Conservation (phyloP, 352 stramenopile species). For the Plasmopara halstedii region DNA sequence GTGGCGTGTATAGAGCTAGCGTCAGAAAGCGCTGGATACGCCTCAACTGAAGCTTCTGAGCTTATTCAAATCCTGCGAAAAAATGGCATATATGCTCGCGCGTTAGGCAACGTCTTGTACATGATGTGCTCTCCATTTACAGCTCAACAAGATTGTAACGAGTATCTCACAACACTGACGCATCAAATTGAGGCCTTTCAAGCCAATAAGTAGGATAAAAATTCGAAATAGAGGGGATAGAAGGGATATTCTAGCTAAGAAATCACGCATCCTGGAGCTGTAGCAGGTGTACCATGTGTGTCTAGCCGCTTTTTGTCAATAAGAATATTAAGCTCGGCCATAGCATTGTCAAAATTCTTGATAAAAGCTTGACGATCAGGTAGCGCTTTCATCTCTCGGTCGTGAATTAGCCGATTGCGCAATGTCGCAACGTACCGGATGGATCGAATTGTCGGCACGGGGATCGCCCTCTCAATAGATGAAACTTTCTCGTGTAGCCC, state of each 20-base stretch:
- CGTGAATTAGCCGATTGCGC: slow-evolving; percentile 76
- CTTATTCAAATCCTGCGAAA: slow-evolving; percentile 53
- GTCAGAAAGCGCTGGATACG: slow-evolving; percentile 54
- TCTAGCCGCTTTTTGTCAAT: slow-evolving; percentile 48
- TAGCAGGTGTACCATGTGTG: background rate
- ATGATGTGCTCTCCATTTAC: slow-evolving; percentile 82
- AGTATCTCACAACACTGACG: slow-evolving; percentile 45
- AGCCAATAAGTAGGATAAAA: slow-evolving; percentile 16
- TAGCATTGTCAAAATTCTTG: slow-evolving; percentile 41
- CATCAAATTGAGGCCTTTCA: slow-evolving; percentile 39
- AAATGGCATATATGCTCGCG: slow-evolving; percentile 69
- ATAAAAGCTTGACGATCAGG: slow-evolving; percentile 62
- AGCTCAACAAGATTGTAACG: slow-evolving; percentile 47
- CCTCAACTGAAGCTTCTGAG: slow-evolving; percentile 49
- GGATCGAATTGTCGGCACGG: slow-evolving; percentile 41
- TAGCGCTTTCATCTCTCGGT: slow-evolving; percentile 51
- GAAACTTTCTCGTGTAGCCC: slow-evolving; percentile 73
- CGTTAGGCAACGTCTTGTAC: slow-evolving; percentile 79
- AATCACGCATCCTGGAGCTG: slow-evolving; percentile 24
- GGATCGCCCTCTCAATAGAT: slow-evolving; percentile 32
- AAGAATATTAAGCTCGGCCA: slow-evolving; percentile 54
- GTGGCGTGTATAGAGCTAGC: slow-evolving; percentile 68
- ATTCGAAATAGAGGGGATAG: background rate
- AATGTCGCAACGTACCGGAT: slow-evolving; percentile 77
- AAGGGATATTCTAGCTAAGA: slow-evolving; percentile 3